Base-by-base conservation (phyloP, 208 protist species). In the Trypanosoma conorhini region DNA sequence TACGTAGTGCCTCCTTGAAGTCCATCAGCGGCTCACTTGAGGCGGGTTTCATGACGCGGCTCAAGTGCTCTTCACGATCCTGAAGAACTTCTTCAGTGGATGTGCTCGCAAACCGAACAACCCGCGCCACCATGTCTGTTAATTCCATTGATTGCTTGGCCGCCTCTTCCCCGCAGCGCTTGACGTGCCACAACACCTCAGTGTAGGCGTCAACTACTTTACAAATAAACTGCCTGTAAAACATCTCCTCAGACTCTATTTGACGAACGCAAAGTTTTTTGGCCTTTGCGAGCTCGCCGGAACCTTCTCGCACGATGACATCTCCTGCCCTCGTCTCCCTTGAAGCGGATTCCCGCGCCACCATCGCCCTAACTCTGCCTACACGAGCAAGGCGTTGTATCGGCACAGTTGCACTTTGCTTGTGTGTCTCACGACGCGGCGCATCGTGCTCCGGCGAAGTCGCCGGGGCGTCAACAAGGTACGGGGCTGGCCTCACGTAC, bases 21-120 rank as follows among this genome's bases (percentile, higher is more conserved):
- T 30, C 50, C 48, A 73, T 51, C 0, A 30, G 26, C n/a, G 22
- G 13, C 17, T 61, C 54, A 3, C 66, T 21, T 35, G 22, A 31
- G 13, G 28, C 19, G 33, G 26, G 31, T 19, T 66, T 31, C 30
- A 24, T 2, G 22, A 50, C 3, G 0, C 28, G 46, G 19, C 19
- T 22, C 21, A 66, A 46, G 33, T 66, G 57, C 13, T 17, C 13
- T 30, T 60, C 51, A 15, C 46, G 68, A 22, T 59, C 15, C 17
- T 38, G 59, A 7, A 66, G 30, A 19, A 59, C 50, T 35, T 60
- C 56, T 50, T 73, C 68, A 13, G 68, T 21, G 13, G 59, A 59
- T 15, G 33, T 66, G 22, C 33, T 44, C 13, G 66, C 48, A 73
- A 73, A 73, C 8, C 50, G 42, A 40, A 1, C 4, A 31, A 73